These are phyloP conservation scores for Rhodotorula kratochvilovae DNA, from an alignment of 768 basidiomycete genomes.

Conservation along the genomic window DNA sequence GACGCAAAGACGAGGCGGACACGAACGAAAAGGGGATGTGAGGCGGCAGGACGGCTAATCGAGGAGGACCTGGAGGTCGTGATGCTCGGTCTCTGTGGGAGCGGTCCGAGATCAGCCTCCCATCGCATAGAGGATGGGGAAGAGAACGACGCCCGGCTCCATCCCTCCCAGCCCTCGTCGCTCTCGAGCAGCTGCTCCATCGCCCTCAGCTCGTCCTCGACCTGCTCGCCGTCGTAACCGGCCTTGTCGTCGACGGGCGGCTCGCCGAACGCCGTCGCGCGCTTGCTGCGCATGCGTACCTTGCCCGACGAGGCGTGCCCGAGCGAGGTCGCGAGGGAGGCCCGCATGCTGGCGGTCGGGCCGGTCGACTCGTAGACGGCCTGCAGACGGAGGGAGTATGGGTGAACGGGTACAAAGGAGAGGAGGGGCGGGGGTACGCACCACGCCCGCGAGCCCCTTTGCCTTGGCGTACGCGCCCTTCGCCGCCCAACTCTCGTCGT, in stretches of 20 bases:
- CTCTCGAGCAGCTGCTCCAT: background rate
- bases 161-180: too few relatives aligned
- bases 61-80: too few relatives aligned
- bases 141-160: too few relatives aligned
- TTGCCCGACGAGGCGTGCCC: background rate
- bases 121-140: too few relatives aligned
- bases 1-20: too few relatives aligned
- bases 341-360: background rate
- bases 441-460: constrained; percentile 28
- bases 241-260: background rate
- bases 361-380: constrained; percentile 34
- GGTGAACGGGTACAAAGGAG: too few relatives aligned
- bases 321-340: background rate
- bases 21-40: too few relatives aligned
- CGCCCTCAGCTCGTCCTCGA: background rate
- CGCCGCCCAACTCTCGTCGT: background rate
- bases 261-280: background rate
- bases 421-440: background rate
- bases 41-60: too few relatives aligned
- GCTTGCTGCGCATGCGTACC: background rate
- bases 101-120: too few relatives aligned
- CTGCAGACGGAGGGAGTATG: background rate
- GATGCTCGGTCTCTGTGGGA: too few relatives aligned
- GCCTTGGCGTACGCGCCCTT: constrained; percentile 17
- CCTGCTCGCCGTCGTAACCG: background rate